Base-by-base conservation (phyloP, 345 rosid genomes). In the Eucalyptus brandiana region DNA sequence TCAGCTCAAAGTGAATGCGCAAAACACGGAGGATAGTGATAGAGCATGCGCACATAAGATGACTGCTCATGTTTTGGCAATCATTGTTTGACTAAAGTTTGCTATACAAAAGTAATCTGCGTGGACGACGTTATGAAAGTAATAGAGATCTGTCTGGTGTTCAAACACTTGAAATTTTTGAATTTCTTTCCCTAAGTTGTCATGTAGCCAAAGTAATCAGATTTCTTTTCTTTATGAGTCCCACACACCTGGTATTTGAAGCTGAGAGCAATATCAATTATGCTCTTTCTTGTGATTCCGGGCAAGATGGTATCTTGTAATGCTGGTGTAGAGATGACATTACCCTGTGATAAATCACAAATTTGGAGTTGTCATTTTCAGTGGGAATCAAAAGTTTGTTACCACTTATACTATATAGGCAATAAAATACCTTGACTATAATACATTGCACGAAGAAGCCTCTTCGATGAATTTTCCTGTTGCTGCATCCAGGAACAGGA, bases 401-500 rank as follows among this genome's bases (percentile, higher is more conserved):
- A 40, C 28, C 0, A 18, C 12, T 11, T 54, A 50, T 21, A 37
- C 47, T 48, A 12, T 17, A 17, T 34, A 26, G 7, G 1, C 34
- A 51, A 37, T 87, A 26, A 69, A 40, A 15, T 88, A 91, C 93
- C 93, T 91, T 91, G 6, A 92, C 88, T 5, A 88, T 87, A 92
- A 93, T 28, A 91, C 87, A 81, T 93, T 93, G 62, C 91, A 87
- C 4, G 94, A 58, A 86, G 93, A 93, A 44, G 91, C 91, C 91
- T 93, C 94, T 80, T 93, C 93, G 8, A 93, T 44, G 65, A 85
- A 62, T 60, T 90, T 93, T 37, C 90, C 91, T 5, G 91, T 91
- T 17, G 50, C 89, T 10, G 91, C 91, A 89, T 92, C 93, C 30
- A 93, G 87, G 89, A 91, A 93, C 16, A 92, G 80, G 83, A 90